phyloP scores from a whole-genome alignment of 2,329 filamentous ascomycete species.

The Elsinoe necatrix region DNA sequence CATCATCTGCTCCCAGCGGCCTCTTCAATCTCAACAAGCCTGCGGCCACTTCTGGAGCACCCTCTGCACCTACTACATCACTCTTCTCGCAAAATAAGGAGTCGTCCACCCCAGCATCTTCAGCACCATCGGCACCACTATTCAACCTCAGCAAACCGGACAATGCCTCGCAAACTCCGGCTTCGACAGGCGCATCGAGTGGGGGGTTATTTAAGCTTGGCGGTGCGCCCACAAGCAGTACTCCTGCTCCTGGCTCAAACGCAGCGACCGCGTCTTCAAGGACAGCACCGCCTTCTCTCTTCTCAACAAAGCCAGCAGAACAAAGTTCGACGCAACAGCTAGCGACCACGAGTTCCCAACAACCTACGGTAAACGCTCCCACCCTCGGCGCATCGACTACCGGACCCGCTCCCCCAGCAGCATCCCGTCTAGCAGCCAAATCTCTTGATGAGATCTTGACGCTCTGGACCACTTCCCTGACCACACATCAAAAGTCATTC shows the following conservation, averaged over 20 bases:
- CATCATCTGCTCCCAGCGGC: constrained; percentile 8
- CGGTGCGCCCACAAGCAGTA: neutral
- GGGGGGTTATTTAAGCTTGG: constrained; percentile 17
- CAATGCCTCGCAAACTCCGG: neutral
- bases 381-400: constrained; percentile 64
- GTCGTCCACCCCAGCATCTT: constrained; percentile 9
- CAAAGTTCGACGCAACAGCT: constrained; percentile 8
- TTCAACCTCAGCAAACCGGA: constrained; percentile 11
- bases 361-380: constrained; percentile 29
- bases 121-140: constrained; percentile 5
- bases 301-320: constrained; percentile 17
- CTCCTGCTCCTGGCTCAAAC: constrained; percentile 16
- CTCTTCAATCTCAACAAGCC: constrained; percentile 13
- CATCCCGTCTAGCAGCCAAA: constrained; percentile 92
- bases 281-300: constrained; percentile 19
- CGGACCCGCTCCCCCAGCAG: constrained; percentile 67
- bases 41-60: neutral
- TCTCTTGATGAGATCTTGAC: constrained; percentile 99
- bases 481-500: constrained; percentile 96
- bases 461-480: constrained; percentile 87
- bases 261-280: constrained; percentile 21
- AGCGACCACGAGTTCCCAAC: neutral
- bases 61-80: constrained; percentile 4
- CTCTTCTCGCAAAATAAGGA: constrained; percentile 19
- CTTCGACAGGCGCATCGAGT: constrained; percentile 14